A percentile compares a stretch with the other conserved stretches of the same genome.
phyloP scores from a whole-genome alignment of 139 green algal genomes.

The Asterochloris erici region DNA sequence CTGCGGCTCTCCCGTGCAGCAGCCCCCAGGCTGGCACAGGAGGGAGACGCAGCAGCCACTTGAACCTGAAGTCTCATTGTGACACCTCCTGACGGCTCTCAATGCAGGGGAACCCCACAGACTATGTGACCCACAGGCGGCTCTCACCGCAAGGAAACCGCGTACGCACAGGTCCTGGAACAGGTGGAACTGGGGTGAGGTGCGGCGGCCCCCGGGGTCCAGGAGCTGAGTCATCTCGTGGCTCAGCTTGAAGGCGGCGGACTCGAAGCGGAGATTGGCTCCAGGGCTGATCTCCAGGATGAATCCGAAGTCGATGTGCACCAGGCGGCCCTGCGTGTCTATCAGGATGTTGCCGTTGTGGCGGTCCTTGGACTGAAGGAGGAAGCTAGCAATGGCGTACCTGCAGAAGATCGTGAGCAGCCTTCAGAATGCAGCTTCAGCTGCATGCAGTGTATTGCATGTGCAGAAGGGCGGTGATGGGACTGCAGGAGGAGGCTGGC shows the following conservation, averaged over 20 bases:
- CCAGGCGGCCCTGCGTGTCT: conserved; percentile 84
- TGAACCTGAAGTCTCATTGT: no score
- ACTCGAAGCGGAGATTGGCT: conserved; percentile 89
- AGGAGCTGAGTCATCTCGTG: conserved; percentile 97
- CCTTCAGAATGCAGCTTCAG: no score
- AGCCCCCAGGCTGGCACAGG: no score
- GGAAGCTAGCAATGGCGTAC: conserved; percentile 87
- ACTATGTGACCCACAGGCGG: not conserved
- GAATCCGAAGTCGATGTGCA: conserved; percentile 99
- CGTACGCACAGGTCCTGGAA: conserved; percentile 63
- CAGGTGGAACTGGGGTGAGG: conserved; percentile 34
- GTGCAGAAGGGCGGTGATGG: no score
- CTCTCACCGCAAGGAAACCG: conserved; percentile 83
- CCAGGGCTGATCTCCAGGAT: conserved; percentile 86
- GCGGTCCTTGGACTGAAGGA: conserved; percentile 93
- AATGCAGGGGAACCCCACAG: not conserved
- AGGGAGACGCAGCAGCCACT: not conserved
- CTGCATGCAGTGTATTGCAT: no score
- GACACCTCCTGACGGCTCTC: not conserved
- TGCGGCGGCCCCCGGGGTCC: conserved; percentile 63
- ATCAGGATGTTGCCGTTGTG: conserved; percentile 99
- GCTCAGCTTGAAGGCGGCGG: conserved; percentile 95
- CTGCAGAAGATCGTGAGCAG: conserved; percentile 7
- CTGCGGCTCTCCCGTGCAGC: no score
- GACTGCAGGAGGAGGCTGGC: no score